These are phyloP conservation scores for Pisolithus microcarpus DNA, from an alignment of 768 basidiomycete genomes.

Conservation along the genomic window DNA sequence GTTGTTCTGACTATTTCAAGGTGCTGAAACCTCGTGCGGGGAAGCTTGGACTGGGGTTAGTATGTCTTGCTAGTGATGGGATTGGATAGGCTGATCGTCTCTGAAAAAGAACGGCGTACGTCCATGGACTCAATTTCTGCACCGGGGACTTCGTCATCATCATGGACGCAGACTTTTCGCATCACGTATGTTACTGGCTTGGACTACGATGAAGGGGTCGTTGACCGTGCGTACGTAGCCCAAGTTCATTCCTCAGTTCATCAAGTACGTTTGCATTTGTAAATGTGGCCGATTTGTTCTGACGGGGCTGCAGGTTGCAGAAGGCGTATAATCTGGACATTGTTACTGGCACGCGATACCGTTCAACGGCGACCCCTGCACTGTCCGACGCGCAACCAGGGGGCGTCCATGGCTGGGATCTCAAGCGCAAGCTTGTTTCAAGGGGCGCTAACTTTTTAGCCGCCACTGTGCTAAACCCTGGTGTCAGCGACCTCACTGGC, in stretches of 20 bases:
- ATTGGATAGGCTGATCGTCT: not conserved
- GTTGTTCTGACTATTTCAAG: conserved; percentile 30
- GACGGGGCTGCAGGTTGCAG: conserved; percentile 52
- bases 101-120: conserved; percentile 74
- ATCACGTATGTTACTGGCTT: conserved; percentile 53
- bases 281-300: not conserved
- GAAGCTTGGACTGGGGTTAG: conserved; percentile 85
- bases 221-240: conserved; percentile 44
- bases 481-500: conserved; percentile 86
- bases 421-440: conserved; percentile 82
- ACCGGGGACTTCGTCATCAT: conserved; percentile 92
- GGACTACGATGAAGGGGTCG: not conserved
- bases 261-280: conserved; percentile 42
- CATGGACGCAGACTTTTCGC: conserved; percentile 96
- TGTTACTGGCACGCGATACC: conserved; percentile 88
- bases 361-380: conserved; percentile 51
- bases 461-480: conserved; percentile 75
- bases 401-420: conserved; percentile 89
- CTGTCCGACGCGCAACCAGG: conserved; percentile 61
- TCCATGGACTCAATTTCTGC: conserved; percentile 84
- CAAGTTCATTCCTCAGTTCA: conserved; percentile 92
- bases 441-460: conserved; percentile 89
- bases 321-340: conserved; percentile 85
- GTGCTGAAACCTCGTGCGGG: conserved; percentile 81
- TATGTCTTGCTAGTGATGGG: not conserved